Percentiles rank a stretch among this genome's conserved stretches.
phyloP scores from a whole-genome alignment of 2,329 filamentous ascomycete genomes.

The Beauveria sp. region DNA sequence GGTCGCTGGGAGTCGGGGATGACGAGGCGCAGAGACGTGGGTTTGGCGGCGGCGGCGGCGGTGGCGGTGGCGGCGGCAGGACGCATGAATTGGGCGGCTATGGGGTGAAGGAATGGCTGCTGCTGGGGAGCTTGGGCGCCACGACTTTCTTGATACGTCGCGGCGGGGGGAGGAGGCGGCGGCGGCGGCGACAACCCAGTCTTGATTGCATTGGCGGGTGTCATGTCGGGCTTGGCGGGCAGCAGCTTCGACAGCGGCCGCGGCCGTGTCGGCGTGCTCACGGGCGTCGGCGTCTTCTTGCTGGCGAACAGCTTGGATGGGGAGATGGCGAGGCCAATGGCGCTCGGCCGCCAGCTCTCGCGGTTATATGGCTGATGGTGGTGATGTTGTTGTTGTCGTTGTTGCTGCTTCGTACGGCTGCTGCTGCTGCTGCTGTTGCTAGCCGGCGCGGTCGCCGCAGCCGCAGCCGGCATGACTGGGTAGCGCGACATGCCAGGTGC shows the following conservation, averaged over 20 bases:
- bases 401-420: background rate
- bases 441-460: background rate
- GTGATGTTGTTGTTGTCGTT: constrained; percentile 7
- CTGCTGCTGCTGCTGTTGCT: background rate
- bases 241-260: constrained; percentile 34
- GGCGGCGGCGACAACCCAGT: background rate
- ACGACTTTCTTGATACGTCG: background rate
- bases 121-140: constrained; percentile 12
- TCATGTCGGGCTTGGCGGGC: constrained; percentile 38
- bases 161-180: background rate
- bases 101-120: background rate
- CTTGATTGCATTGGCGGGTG: background rate
- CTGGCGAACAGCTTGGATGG: constrained; percentile 20
- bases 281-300: constrained; percentile 18
- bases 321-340: constrained; percentile 40
- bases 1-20: constrained; percentile 9
- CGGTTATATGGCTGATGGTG: constrained; percentile 21
- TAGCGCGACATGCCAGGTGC: constrained; percentile 6
- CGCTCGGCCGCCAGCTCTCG: constrained; percentile 26
- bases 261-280: constrained; percentile 19
- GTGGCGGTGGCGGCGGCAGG: background rate
- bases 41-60: background rate
- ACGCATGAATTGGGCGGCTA: constrained; percentile 14
- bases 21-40: background rate
- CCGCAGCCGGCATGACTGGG: background rate